Conservation (phyloP, 768 basidiomycete species). For the Russula sp. region DNA sequence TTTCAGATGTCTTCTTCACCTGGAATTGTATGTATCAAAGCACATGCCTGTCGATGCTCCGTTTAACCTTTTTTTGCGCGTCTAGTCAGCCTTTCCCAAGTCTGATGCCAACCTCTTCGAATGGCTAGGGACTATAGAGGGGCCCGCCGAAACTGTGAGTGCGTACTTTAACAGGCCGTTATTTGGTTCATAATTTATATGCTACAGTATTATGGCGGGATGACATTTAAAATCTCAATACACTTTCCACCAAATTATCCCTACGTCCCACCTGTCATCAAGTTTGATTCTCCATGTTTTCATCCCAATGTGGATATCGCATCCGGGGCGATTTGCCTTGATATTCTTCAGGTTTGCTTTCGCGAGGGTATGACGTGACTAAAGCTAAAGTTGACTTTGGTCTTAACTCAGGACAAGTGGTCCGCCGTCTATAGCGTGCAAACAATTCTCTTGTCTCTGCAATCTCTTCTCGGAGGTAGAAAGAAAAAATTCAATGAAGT, state of each 20-base stretch:
- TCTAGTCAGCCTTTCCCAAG: slow-evolving; percentile 85
- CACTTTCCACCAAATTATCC: slow-evolving; percentile 87
- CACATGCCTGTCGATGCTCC: neutral
- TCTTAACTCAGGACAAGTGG: slow-evolving; percentile 72
- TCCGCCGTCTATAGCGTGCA: slow-evolving; percentile 91
- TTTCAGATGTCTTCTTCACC: slow-evolving; percentile 83
- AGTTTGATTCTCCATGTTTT: slow-evolving; percentile 86
- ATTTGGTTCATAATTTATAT: slow-evolving; percentile 16
- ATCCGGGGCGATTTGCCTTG: slow-evolving; percentile 76
- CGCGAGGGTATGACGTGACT: slow-evolving; percentile 1
- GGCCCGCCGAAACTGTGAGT: slow-evolving; percentile 70
- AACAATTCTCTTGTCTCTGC: slow-evolving; percentile 82
- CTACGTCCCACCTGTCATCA: slow-evolving; percentile 79
- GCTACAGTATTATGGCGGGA: slow-evolving; percentile 67
- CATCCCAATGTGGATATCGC: slow-evolving; percentile 87
- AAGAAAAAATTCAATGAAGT: neutral
- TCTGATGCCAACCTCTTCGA: slow-evolving; percentile 84
- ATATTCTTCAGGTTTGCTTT: slow-evolving; percentile 72
- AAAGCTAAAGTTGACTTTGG: slow-evolving; percentile 9
- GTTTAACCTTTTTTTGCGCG: neutral
- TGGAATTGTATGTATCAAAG: slow-evolving; percentile 63
- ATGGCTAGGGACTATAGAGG: slow-evolving; percentile 88
- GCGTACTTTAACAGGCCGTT: slow-evolving; percentile 7
- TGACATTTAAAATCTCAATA: slow-evolving; percentile 81
- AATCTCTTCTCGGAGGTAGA: slow-evolving; percentile 83